phyloP scores from a whole-genome alignment of 2,329 filamentous ascomycete species.

The Chalaropsis thielavioides region DNA sequence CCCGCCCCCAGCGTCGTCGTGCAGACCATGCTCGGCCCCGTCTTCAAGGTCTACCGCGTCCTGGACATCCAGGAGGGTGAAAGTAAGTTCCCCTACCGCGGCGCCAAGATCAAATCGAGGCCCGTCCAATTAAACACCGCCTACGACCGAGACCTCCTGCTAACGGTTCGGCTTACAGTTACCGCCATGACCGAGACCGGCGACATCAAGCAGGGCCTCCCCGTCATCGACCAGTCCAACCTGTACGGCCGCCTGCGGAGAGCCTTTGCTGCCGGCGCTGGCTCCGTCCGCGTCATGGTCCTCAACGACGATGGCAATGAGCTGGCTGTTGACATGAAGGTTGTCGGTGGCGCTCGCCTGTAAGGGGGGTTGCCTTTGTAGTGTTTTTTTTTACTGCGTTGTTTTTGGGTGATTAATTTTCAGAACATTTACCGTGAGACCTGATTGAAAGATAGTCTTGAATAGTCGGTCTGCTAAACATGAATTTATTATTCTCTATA shows the following conservation, averaged over 20 bases:
- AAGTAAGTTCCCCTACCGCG: slow-evolving; percentile 19
- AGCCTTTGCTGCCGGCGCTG: slow-evolving; percentile 81
- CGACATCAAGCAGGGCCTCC: slow-evolving; percentile 91
- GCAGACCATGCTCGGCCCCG: slow-evolving; percentile 97
- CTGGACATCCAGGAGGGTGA: slow-evolving; percentile 82
- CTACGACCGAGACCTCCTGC: slow-evolving; percentile 15
- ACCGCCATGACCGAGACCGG: slow-evolving; percentile 98
- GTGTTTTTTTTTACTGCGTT: slow-evolving; percentile 8
- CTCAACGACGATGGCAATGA: slow-evolving; percentile 87
- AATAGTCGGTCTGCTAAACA: slow-evolving; percentile 3
- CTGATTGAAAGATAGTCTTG: slow-evolving; percentile 7
- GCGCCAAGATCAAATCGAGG: neutral
- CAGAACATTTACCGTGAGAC: slow-evolving; percentile 5
- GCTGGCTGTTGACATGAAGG: slow-evolving; percentile 97
- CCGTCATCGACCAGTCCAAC: slow-evolving; percentile 88
- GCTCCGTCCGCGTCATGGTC: slow-evolving; percentile 87
- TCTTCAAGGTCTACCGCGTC: slow-evolving; percentile 99
- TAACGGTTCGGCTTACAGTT: slow-evolving; percentile 30
- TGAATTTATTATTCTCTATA: slow-evolving; percentile 1
- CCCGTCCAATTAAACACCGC: slow-evolving; percentile 1
- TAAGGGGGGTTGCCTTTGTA: slow-evolving; percentile 28
- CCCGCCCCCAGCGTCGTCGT: slow-evolving; percentile 91
- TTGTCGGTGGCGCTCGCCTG: slow-evolving; percentile 67
- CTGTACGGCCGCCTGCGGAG: slow-evolving; percentile 68
- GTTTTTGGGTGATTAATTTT: slow-evolving; percentile 11